Conservation (phyloP, 352 stramenopile genomes). For the Phytophthora nicotianae region DNA sequence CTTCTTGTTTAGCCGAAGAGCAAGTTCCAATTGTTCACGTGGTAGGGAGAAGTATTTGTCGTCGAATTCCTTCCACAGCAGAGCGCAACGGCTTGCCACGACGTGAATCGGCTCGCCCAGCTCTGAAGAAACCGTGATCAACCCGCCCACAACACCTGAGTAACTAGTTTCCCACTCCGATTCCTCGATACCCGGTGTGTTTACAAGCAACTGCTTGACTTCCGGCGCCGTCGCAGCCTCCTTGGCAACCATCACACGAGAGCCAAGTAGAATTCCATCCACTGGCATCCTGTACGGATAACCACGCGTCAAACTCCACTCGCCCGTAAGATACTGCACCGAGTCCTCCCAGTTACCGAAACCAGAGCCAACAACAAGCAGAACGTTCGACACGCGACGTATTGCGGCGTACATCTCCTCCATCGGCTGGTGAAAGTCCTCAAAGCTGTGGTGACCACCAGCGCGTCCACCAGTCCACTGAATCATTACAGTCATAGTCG, state of each 20-base stretch:
- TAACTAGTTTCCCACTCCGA: conserved; percentile 84
- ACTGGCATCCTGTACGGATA: conserved; percentile 71
- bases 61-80: conserved; percentile 87
- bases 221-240: conserved; percentile 84
- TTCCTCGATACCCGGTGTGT: conserved; percentile 76
- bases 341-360: conserved; percentile 89
- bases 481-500: conserved; percentile 82
- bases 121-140: conserved; percentile 87
- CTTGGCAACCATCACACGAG: conserved; percentile 87
- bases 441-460: conserved; percentile 88
- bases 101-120: conserved; percentile 89
- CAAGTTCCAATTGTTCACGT: conserved; percentile 68
- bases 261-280: conserved; percentile 84
- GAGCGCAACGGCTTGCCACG: conserved; percentile 73
- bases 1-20: conserved; percentile 75
- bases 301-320: conserved; percentile 73
- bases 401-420: conserved; percentile 79
- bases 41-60: conserved; percentile 86
- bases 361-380: conserved; percentile 88
- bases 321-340: conserved; percentile 79
- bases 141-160: conserved; percentile 60
- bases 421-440: conserved; percentile 87
- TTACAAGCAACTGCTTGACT: conserved; percentile 87
- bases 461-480: conserved; percentile 89
- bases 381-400: conserved; percentile 73